These are phyloP conservation scores for Torulaspora maleeae DNA, from an alignment of 805 yeast genomes.

Conservation along the genomic window DNA sequence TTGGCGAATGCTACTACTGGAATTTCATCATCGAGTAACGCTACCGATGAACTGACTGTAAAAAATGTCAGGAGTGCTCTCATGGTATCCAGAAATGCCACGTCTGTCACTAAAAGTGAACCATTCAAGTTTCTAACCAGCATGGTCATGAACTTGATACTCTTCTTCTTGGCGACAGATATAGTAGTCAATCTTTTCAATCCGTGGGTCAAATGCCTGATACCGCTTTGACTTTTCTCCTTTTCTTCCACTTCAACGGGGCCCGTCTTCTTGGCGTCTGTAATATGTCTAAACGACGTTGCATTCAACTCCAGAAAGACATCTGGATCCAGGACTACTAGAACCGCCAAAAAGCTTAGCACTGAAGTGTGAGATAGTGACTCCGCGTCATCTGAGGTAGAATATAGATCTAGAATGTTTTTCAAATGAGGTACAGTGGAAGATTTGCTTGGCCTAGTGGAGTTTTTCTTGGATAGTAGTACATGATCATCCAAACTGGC, in stretches of 20 bases:
- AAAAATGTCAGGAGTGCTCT: constrained; percentile 20
- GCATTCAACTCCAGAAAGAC: constrained; percentile 24
- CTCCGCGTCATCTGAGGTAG: constrained; percentile 27
- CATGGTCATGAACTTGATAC: constrained; percentile 22
- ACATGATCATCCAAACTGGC: constrained; percentile 4
- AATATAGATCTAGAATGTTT: constrained; percentile 26
- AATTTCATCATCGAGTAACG: constrained; percentile 13
- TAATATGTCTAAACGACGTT: constrained; percentile 23
- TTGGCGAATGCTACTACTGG: constrained; percentile 22
- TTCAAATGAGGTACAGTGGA: constrained; percentile 14
- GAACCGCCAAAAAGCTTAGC: constrained; percentile 24
- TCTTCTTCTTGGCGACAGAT: constrained; percentile 19
- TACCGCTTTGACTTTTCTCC: constrained; percentile 12
- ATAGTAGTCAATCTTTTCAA: constrained; percentile 26
- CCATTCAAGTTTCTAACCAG: constrained; percentile 30
- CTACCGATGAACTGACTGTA: constrained; percentile 22
- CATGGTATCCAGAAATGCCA: constrained; percentile 25
- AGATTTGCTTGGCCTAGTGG: constrained; percentile 2
- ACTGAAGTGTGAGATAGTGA: constrained; percentile 28
- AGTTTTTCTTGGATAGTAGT: background rate
- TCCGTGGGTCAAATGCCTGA: constrained; percentile 24
- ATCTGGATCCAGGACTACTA: constrained; percentile 28
- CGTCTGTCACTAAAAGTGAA: constrained; percentile 23
- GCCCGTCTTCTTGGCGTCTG: constrained; percentile 13
- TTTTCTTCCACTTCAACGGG: constrained; percentile 8